Percentiles rank a stretch among this genome's conserved stretches.
Conservation (phyloP, 139 green algal species). For the Trebouxia sp. region DNA sequence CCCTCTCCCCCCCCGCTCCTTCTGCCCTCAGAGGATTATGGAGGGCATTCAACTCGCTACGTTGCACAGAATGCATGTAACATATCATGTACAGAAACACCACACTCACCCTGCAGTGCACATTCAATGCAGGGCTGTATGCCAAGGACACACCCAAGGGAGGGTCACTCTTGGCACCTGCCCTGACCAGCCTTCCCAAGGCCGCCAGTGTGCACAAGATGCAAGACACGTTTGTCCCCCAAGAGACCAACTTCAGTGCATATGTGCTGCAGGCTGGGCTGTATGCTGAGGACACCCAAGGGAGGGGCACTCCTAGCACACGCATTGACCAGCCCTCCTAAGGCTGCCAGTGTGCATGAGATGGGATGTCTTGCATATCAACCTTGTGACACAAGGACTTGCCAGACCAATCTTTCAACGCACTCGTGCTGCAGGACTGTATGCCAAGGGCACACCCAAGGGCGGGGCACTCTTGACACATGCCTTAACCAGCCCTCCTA, state of each 20-base stretch:
- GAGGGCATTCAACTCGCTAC: too few species aligned
- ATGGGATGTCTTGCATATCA: background rate
- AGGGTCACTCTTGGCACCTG: background rate
- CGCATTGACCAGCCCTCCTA: background rate
- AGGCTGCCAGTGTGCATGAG: constrained; percentile 22
- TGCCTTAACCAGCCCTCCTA: background rate
- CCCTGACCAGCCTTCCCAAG: background rate
- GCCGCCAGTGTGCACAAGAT: background rate
- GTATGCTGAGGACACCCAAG: constrained; percentile 6
- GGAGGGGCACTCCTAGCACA: background rate
- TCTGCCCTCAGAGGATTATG: too few species aligned
- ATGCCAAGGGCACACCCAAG: constrained; percentile 8
- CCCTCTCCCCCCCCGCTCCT: too few species aligned
- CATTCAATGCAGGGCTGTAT: background rate
- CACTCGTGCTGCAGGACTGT: background rate
- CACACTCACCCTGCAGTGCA: too few species aligned
- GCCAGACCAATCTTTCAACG: too few species aligned
- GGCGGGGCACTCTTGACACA: background rate
- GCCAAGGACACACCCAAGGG: constrained; percentile 3
- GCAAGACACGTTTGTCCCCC: too few species aligned
- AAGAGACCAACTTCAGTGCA: too few species aligned
- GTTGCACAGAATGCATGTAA: too few species aligned
- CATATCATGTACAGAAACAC: too few species aligned
- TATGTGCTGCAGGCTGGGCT: background rate
- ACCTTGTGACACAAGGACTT: background rate